These are phyloP conservation scores for Picea sitchensis DNA, from an alignment of 75 land plant genomes.

Conservation along the genomic window DNA sequence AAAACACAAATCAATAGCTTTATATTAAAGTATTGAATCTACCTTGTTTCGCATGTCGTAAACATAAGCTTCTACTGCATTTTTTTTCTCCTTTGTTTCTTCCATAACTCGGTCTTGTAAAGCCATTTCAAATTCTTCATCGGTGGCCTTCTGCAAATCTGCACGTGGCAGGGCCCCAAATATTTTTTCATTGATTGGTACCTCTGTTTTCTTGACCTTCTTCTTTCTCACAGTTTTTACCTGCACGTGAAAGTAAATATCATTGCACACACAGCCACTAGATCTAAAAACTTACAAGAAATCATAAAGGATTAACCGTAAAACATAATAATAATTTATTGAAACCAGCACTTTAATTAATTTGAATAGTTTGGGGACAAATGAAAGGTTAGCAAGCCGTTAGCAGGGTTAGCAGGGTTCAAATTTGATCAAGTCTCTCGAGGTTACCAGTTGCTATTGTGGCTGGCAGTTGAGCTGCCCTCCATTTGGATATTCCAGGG, in stretches of 20 bases:
- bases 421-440: too few species aligned
- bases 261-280: too few species aligned
- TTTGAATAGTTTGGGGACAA: too few species aligned
- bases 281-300: too few species aligned
- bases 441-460: too few species aligned
- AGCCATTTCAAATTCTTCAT: slow-evolving; percentile 90
- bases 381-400: too few species aligned
- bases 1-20: not conserved
- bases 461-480: too few species aligned
- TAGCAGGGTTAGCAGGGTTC: too few species aligned
- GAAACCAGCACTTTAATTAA: too few species aligned
- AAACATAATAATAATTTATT: too few species aligned
- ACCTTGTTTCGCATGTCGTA: slow-evolving; percentile 98
- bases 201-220: slow-evolving; percentile 70
- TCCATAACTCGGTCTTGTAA: slow-evolving; percentile 92
- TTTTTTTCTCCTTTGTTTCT: slow-evolving; percentile 94
- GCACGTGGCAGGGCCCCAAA: slow-evolving; percentile 48
- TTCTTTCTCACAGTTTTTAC: slow-evolving; percentile 53
- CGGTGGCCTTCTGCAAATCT: slow-evolving; percentile 75
- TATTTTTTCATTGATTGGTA: slow-evolving; percentile 58
- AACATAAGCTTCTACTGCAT: slow-evolving; percentile 96
- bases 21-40: not conserved
- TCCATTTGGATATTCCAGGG: too few species aligned
- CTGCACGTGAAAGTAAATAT: slow-evolving; percentile 14
- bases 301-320: too few species aligned